Percentiles rank a stretch among this genome's conserved stretches.
Conservation (phyloP, 2,329 filamentous ascomycete species). For the Penicillium sp. region DNA sequence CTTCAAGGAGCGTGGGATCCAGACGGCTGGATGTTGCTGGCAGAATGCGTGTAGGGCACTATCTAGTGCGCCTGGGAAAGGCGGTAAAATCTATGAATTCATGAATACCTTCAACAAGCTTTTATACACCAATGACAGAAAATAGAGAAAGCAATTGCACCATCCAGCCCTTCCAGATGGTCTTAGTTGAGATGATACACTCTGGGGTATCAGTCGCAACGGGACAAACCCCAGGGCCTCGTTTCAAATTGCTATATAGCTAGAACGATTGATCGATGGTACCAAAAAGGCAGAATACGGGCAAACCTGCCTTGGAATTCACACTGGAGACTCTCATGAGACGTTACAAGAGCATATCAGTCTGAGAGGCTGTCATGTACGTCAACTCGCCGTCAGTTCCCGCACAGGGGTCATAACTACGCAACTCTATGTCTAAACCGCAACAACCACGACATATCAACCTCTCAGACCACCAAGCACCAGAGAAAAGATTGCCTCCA, state of each 20-base stretch:
- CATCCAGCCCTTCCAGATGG: too few species aligned
- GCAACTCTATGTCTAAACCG: background rate
- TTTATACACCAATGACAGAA: too few species aligned
- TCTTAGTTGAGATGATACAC: too few species aligned
- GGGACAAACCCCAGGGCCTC: too few species aligned
- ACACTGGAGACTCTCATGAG: too few species aligned
- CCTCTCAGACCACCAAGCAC: background rate
- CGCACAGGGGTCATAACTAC: slow-evolving; percentile 5
- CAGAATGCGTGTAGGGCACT: background rate
- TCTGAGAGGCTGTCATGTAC: background rate
- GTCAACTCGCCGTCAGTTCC: slow-evolving; percentile 1
- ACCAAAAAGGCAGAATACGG: too few species aligned
- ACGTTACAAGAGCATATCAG: too few species aligned
- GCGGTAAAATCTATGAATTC: background rate
- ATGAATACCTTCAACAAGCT: background rate
- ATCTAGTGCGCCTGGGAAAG: background rate
- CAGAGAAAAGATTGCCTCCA: too few species aligned
- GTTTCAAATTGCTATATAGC: too few species aligned
- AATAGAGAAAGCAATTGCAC: too few species aligned
- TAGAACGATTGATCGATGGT: too few species aligned
- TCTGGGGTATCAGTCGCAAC: too few species aligned
- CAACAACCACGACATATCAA: background rate
- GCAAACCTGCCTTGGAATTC: background rate
- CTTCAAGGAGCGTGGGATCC: background rate
- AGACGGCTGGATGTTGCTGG: background rate